Evolutionary conservation across 371 early-diverging fungal species (phyloP), one percentile per base, ranked within the genome.

Genomic region (Mucor mucedo): DNA sequence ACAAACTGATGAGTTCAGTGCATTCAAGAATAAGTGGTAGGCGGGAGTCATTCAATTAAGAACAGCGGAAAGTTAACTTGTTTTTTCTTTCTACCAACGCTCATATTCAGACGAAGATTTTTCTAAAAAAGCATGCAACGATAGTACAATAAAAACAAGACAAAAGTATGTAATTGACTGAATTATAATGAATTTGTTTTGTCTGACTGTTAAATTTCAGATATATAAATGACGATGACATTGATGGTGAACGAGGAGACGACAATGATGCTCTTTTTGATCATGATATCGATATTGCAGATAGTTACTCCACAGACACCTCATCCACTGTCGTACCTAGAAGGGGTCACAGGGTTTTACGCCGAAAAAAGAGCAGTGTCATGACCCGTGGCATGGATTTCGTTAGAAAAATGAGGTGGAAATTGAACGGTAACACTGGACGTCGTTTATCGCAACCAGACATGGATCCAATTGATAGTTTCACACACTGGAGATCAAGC

Each of bases 331-430:
- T 33, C 10, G 45, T 21, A 13, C 35, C 47, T 28, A 59, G 50
- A 50, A 33, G 50, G 21, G 48, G 29, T 27, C 28, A 55, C 29
- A 60, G 33, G 32, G 4, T 60, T n/a, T 13, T 21, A 30, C 53
- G 29, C 6, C 55, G 50, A 39, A 62, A 62, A 16, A 62, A 62
- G n/a, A 59, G 55, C 42, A 55, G 16, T 27, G 56, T 60, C 10
- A 54, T 60, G 7, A 56, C 48, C 40, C 65, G 60, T 27, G 67
- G 67, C 42, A 63, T 63, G 45, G 61, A 63, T 16, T 60, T 60
- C 47, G 52, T 69, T 10, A 47, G 50, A 33, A 62, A 54, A 13
- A 68, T 63, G 60, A 61, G 41, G 41, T 62, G 68, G 66, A 60
- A 56, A 42, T 48, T 53, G 14, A 59, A 58, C 9, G 33, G 39